A percentile compares a stretch with the other conserved stretches of the same genome.
phyloP scores from a whole-genome alignment of 2,329 filamentous ascomycete species.

The Mariannaea sp. region DNA sequence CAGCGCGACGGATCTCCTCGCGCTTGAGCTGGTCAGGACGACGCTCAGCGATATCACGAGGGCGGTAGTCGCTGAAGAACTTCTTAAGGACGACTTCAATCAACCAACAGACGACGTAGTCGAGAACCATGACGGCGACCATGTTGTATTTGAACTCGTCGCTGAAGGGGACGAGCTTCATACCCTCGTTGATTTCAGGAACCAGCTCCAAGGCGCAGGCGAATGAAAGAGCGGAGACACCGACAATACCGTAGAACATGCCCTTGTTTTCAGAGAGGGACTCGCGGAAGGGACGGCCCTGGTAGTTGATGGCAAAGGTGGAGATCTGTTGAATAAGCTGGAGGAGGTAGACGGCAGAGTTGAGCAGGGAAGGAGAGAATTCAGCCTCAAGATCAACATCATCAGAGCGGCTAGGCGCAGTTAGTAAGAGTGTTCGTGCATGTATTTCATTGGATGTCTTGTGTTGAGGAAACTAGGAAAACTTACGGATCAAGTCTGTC shows the following conservation, averaged over 20 bases:
- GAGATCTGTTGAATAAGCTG: slow-evolving; percentile 99
- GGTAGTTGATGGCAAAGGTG: slow-evolving; percentile 99
- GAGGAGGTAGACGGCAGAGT: slow-evolving; percentile 94
- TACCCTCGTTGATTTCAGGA: slow-evolving; percentile 90
- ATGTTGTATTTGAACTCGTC: slow-evolving; percentile 88
- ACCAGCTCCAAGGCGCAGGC: slow-evolving; percentile 93
- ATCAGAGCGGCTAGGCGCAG: slow-evolving; percentile 50
- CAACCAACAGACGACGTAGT: slow-evolving; percentile 84
- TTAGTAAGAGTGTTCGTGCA: slow-evolving; percentile 40
- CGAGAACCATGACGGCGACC: slow-evolving; percentile 81
- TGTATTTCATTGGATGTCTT: too few species aligned
- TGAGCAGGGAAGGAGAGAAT: slow-evolving; percentile 90
- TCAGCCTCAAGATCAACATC: slow-evolving; percentile 91
- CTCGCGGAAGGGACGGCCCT: slow-evolving; percentile 96
- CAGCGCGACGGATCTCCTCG: slow-evolving; percentile 71
- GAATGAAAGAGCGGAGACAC: slow-evolving; percentile 89
- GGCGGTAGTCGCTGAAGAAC: slow-evolving; percentile 86
- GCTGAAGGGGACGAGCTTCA: slow-evolving; percentile 89
- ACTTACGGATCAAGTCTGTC: slow-evolving; percentile 84
- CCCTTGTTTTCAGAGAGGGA: slow-evolving; percentile 92
- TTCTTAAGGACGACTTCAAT: slow-evolving; percentile 87
- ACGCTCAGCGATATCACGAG: slow-evolving; percentile 89
- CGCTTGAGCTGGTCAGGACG: slow-evolving; percentile 83
- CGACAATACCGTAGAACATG: slow-evolving; percentile 97
- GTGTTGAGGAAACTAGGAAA: background rate